phyloP scores from a whole-genome alignment of 805 yeast genomes.

The Zygotorulaspora sp. region DNA sequence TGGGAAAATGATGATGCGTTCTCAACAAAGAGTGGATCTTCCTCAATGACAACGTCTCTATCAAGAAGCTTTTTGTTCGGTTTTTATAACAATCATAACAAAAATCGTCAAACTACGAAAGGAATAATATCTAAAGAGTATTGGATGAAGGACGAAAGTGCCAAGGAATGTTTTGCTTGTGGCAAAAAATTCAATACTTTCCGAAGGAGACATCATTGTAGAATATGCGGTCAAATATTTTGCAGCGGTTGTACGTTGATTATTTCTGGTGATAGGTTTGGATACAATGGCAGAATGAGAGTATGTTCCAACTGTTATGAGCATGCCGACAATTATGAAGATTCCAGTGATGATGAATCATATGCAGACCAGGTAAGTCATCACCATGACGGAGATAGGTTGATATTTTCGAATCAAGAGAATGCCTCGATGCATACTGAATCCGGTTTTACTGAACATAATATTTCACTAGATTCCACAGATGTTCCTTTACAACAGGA shows the following conservation, averaged over 20 bases:
- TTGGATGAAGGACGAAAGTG: conserved; percentile 96
- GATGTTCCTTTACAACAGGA: conserved; percentile 17
- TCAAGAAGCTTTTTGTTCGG: conserved; percentile 42
- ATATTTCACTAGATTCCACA: conserved; percentile 6
- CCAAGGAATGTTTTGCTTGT: conserved; percentile 81
- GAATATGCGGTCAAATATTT: conserved; percentile 94
- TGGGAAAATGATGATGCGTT: conserved; percentile 36
- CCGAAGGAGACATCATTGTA: conserved; percentile 88
- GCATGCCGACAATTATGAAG: conserved; percentile 61
- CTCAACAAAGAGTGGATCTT: conserved; percentile 37
- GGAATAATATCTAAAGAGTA: conserved; percentile 54
- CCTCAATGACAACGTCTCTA: conserved; percentile 41
- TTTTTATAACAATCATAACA: conserved; percentile 33
- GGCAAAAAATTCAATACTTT: conserved; percentile 77
- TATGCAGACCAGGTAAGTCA: conserved; percentile 15
- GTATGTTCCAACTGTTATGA: conserved; percentile 71
- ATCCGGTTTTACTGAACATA: conserved; percentile 1
- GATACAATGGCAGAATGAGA: conserved; percentile 63
- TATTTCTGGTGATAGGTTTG: conserved; percentile 60
- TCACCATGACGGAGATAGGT: conserved; percentile 10
- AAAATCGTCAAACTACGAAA: conserved; percentile 20
- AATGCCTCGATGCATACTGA: conserved; percentile 11
- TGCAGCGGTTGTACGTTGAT: conserved; percentile 78
- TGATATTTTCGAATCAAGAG: conserved; percentile 10
- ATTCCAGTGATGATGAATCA: conserved; percentile 60